phyloP scores from a whole-genome alignment of 2,329 filamentous ascomycete species.

The Ceratocystis eucalypticola region DNA sequence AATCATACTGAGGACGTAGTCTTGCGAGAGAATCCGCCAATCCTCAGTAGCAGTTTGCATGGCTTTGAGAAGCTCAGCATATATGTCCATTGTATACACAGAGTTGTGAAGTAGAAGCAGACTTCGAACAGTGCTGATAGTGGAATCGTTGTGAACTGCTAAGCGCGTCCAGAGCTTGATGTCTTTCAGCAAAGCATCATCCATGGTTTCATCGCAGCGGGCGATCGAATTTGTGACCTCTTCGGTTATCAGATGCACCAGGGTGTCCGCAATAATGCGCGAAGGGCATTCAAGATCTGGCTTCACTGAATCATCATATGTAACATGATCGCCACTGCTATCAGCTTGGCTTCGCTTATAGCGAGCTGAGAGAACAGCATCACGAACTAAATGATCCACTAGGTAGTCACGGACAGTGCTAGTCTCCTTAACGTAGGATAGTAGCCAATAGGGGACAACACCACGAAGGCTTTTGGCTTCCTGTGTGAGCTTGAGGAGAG shows the following conservation, averaged over 20 bases:
- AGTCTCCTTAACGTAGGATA: background rate
- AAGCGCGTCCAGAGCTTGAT: slow-evolving; percentile 6
- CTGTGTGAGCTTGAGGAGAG: background rate
- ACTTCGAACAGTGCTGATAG: background rate
- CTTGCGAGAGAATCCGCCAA: slow-evolving; percentile 1
- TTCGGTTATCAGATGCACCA: background rate
- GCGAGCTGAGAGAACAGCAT: background rate
- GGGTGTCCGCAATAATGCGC: background rate
- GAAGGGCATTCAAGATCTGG: background rate
- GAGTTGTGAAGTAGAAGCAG: slow-evolving; percentile 8
- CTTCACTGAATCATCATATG: background rate
- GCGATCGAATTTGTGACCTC: background rate
- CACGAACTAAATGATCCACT: background rate
- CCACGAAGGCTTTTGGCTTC: background rate
- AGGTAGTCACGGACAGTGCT: background rate
- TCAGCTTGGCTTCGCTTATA: background rate
- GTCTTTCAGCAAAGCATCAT: background rate
- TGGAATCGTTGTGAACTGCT: slow-evolving; percentile 4
- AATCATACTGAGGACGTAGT: background rate
- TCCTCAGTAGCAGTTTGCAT: background rate
- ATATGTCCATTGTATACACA: background rate
- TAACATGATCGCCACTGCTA: background rate
- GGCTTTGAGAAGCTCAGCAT: background rate
- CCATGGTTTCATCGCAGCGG: background rate
- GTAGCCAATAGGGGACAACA: background rate